Evolutionary conservation across 169 alveolate genomes (phyloP), one percentile per base, ranked within the genome.

Genomic region (Cryptosporidium baileyi): DNA sequence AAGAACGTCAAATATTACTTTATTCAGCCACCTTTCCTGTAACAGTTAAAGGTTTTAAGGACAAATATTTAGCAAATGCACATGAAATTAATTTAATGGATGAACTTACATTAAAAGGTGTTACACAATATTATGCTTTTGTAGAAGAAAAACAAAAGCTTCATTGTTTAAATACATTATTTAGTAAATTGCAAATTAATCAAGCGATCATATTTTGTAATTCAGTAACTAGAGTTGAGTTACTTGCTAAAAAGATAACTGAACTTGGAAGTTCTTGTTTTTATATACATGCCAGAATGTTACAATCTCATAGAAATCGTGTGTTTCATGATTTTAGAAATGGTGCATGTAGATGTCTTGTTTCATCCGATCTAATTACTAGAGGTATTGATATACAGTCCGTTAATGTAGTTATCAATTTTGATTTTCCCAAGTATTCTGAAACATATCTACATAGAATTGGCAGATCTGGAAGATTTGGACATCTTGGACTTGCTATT

Each of bases 11-110:
- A 88, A 96, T 98, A 65, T 93, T 97, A 88, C 90, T 98, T 88
- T 97, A 95, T 89, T 96, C 99, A 22, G 99, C 99, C 28, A 98
- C 99, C 4, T 98, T 96, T 93, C 99, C 99, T n/a, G 97, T 95
- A 45, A 93, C 98, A 51, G 98, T 98, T 9, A 96, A 95, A 89
- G 97, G 95, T 44, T 97, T 98, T 94, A 95, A 96, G 89, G 95
- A 94, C 67, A 94, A 95, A 85, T 94, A 96, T 90, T 92, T 98
- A 63, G 95, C 98, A n/a, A 96, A 97, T 74, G 98, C 99, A 5
- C 96, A 95, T 63, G 98, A 95, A 91, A 96, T 97, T 82, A 97
- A 98, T 92, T 90, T 97, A 80, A 97, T 97, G 99, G 99, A 97
- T 41, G 99, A 98, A 92, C 93, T 98, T 38, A 97, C 99, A 41